Conservation (phyloP, 2,329 filamentous ascomycete species). For the Bretziella fagacearum region DNA sequence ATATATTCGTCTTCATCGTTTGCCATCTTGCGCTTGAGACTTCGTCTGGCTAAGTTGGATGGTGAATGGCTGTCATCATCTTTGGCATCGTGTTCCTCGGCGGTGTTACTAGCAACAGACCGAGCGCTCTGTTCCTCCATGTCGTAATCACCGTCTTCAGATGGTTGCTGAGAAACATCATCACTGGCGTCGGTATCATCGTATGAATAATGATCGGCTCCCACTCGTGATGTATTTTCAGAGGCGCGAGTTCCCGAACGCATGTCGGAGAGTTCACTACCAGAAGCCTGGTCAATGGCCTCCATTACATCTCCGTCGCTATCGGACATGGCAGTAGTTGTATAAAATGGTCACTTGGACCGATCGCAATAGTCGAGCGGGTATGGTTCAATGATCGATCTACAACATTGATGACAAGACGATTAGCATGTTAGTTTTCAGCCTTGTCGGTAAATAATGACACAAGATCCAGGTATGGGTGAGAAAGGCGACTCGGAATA, state of each 20-base stretch:
- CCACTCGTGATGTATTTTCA: conserved; percentile 26
- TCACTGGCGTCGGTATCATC: conserved; percentile 29
- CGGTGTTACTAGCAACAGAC: conserved; percentile 18
- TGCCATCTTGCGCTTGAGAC: conserved; percentile 54
- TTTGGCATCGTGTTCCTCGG: conserved; percentile 10
- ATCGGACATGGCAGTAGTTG: conserved; percentile 11
- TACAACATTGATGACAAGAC: conserved; percentile 1
- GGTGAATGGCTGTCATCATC: conserved; percentile 37
- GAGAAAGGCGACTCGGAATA: conserved; percentile 5
- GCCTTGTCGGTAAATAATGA: not conserved
- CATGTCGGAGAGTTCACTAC: conserved; percentile 62
- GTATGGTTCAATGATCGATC: not conserved
- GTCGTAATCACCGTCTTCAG: conserved; percentile 61
- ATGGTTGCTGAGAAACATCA: conserved; percentile 35
- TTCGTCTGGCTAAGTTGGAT: conserved; percentile 51
- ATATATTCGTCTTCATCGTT: conserved; percentile 69
- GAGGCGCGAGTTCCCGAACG: conserved; percentile 35
- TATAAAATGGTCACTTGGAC: not conserved
- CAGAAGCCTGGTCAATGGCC: conserved; percentile 33
- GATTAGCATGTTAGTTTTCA: conserved; percentile 3
- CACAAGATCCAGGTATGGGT: not conserved
- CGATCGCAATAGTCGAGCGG: not conserved
- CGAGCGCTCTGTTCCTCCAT: conserved; percentile 39
- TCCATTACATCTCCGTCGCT: conserved; percentile 15
- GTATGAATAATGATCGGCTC: conserved; percentile 22